Conservation (phyloP, 139 green algal genomes). For the Chlorella sp. region DNA sequence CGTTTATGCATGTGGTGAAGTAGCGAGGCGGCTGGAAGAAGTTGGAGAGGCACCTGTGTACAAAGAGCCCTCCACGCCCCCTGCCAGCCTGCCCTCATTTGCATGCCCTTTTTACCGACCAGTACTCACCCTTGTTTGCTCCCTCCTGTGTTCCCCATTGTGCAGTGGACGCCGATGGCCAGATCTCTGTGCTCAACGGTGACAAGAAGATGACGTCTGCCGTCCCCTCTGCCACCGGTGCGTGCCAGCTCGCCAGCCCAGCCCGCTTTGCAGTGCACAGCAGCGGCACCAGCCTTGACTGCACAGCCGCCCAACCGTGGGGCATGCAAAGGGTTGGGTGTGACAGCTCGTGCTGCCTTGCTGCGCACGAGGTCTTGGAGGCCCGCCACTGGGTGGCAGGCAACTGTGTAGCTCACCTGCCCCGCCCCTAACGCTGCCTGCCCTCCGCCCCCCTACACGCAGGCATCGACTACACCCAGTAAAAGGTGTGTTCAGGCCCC, state of each 20-base stretch:
- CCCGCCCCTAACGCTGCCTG: background rate
- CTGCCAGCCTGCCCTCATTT: background rate
- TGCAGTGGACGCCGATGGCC: conserved; percentile 86
- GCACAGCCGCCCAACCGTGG: background rate
- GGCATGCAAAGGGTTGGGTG: background rate
- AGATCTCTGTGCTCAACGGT: conserved; percentile 90
- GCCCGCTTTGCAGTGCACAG: background rate
- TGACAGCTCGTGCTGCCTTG: background rate
- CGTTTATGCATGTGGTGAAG: too few relatives aligned
- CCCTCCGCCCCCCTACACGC: background rate
- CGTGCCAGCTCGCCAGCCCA: background rate
- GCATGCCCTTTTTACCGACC: background rate
- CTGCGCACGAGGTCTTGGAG: too few relatives aligned
- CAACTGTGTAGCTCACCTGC: background rate
- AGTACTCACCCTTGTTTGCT: background rate
- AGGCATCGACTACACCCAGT: conserved; percentile 29
- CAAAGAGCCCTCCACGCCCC: background rate
- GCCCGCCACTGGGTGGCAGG: too few relatives aligned
- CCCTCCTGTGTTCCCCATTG: background rate
- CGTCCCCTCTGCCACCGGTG: conserved; percentile 46
- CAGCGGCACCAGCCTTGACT: background rate
- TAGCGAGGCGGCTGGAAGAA: too few relatives aligned
- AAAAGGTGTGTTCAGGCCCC: background rate
- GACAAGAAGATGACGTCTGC: conserved; percentile 90
- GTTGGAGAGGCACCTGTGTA: too few relatives aligned